Base-by-base conservation (phyloP, 2,329 filamentous ascomycete genomes). In the Botrytis paeoniae region DNA sequence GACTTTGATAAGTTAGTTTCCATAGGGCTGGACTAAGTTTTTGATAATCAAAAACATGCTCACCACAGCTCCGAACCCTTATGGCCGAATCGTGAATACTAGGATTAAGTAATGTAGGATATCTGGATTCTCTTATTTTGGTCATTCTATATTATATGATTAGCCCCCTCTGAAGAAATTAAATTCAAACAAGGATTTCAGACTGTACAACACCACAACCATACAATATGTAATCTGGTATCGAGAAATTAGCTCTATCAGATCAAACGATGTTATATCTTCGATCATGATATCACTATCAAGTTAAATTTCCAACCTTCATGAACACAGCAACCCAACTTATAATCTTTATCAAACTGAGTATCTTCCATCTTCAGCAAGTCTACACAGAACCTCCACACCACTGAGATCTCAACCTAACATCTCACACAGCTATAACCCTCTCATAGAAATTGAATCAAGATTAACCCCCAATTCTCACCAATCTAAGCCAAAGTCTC, bases 131-230 rank as follows among this genome's bases (percentile, higher is more conserved):
- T n/a, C n/a, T n/a, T n/a, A n/a, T n/a, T n/a, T n/a, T n/a, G n/a
- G n/a, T 14, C 6, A 7, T 51, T 51, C 12, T n/a, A 6, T 1
- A 51, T 51, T 0, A 51, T 2, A n/a, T 14, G 12, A 51, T 51
- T 7, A 14, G 2, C 16, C 7, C 25, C 12, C n/a, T 51, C 5
- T 16, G 12, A 51, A 51, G 25, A 3, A 51, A 51, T 4, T 25
- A 1, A 51, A 51, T 3, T 14, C 2, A n/a, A 51, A 7, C 5
- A 51, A 6, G 10, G 0, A n/a, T 2, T 51, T 8, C 1, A n/a
- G 10, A 51, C 4, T 51, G 22, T 25, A 48, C 22, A 4, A 51
- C n/a, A n/a, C n/a, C n/a, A n/a, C 14, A 14, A 5, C 10, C 43
- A 22, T 25, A 10, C 3, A 7, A 48, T 48, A 45, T 1, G 3